Evolutionary conservation across 768 basidiomycete species (phyloP).

Genomic region (Kwoniella mangroviensis): DNA sequence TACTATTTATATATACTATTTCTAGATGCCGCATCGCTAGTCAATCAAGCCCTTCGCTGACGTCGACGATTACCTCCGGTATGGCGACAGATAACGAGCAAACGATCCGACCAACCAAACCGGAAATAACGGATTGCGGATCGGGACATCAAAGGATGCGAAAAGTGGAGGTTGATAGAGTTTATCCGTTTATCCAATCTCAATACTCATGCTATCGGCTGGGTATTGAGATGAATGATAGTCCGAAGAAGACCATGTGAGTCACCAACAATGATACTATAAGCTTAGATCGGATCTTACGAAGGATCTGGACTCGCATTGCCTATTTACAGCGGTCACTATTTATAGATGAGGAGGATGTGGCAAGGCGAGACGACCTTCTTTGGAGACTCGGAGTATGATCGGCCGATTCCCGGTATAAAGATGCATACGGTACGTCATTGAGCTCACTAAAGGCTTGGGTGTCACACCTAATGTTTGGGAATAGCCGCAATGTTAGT

Average conservation of each 20-base stretch:
- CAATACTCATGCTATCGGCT: no score
- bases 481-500: neutral
- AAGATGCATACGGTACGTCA: neutral
- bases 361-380: neutral
- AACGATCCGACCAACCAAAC: neutral
- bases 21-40: no score
- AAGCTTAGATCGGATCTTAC: no score
- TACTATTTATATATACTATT: no score
- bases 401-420: conserved; percentile 7
- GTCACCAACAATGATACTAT: no score
- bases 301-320: neutral
- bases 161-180: neutral
- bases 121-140: neutral
- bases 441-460: neutral
- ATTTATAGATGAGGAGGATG: neutral
- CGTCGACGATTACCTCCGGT: neutral
- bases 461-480: neutral
- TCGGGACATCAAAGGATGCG: neutral
- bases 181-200: no score
- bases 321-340: neutral
- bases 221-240: no score
- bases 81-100: conserved; percentile 16
- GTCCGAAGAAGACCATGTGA: no score
- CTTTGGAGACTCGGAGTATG: neutral
- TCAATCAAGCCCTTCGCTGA: neutral